Base-by-base conservation (phyloP, 2,329 filamentous ascomycete species). In the Monilinia vaccinii-corymbosi region DNA sequence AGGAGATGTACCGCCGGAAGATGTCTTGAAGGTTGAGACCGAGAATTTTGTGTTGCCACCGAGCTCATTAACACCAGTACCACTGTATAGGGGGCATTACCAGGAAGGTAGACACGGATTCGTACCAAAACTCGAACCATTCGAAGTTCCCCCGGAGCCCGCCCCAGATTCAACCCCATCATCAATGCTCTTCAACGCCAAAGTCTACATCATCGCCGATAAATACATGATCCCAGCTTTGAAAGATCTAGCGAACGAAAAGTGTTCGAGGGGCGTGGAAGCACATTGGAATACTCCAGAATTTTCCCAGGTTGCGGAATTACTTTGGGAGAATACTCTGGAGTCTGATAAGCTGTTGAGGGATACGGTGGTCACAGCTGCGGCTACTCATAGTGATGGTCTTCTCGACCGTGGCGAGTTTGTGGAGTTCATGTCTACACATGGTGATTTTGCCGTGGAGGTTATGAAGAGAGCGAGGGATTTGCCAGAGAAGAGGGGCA, bases 131-230 rank as follows among this genome's bases (percentile, higher is more conserved):
- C 1, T 9, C n/a, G n/a, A 13, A 44, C 40, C 40, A 44, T n/a
- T n/a, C n/a, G n/a, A 44, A 23, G 40, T 44, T 4, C 5, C 2
- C 10, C 40, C 40, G 10, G n/a, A 23, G n/a, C n/a, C n/a, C 10
- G 40, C n/a, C 3, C 25, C 18, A 31, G 1, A 7, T 4, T 46
- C 52, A 16, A 42, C n/a, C 18, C 52, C 38, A 21, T 58, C 49
- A 14, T 34, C 52, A 25, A 42, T 64, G 2, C 31, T 62, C 9
- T 58, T 58, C 45, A 64, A 66, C 42, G 55, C 57, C 5, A 63
- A 62, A 10, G 56, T 66, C 16, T 69, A 64, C 42, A 60, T 64
- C 14, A 60, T 65, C 5, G 66, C 62, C 4, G 65, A 67, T n/a
- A 62, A 64, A 36, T 66, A 63, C n/a, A 61, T 63, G n/a, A 60